phyloP scores from a whole-genome alignment of 192 early-diverging fungal genomes.

The Rhizophagus clarus region DNA sequence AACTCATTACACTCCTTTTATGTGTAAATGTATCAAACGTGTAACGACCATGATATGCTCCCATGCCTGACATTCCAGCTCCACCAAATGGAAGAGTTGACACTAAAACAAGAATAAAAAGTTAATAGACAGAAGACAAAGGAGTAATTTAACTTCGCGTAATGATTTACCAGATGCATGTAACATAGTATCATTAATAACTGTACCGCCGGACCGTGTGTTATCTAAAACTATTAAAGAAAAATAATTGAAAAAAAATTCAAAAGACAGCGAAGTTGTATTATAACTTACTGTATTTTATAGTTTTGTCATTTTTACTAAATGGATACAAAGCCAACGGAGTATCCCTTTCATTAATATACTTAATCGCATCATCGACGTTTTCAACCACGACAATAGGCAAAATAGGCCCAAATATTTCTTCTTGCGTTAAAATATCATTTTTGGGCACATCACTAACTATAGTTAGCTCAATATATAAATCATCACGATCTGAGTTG shows the following conservation, averaged over 20 bases:
- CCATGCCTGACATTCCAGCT: slow-evolving; percentile 82
- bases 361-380: slow-evolving; percentile 62
- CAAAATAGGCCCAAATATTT: slow-evolving; percentile 92
- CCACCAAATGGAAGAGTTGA: slow-evolving; percentile 84
- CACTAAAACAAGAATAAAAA: slow-evolving; percentile 30
- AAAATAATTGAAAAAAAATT: background rate
- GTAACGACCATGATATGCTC: slow-evolving; percentile 77
- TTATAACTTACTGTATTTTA: slow-evolving; percentile 50
- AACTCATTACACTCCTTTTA: slow-evolving; percentile 57
- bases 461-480: slow-evolving; percentile 83
- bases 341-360: slow-evolving; percentile 64
- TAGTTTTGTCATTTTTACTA: slow-evolving; percentile 48
- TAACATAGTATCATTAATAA: slow-evolving; percentile 82
- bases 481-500: slow-evolving; percentile 56
- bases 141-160: background rate
- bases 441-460: slow-evolving; percentile 68
- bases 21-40: slow-evolving; percentile 85
- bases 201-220: slow-evolving; percentile 75
- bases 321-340: slow-evolving; percentile 86
- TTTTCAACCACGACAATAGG: slow-evolving; percentile 72
- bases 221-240: slow-evolving; percentile 53
- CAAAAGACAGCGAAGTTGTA: too few species aligned
- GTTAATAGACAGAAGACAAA: background rate
- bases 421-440: slow-evolving; percentile 73
- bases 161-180: slow-evolving; percentile 57